Conservation (phyloP, 495 filamentous ascomycete species). For the Aspergillus cavernicola region DNA sequence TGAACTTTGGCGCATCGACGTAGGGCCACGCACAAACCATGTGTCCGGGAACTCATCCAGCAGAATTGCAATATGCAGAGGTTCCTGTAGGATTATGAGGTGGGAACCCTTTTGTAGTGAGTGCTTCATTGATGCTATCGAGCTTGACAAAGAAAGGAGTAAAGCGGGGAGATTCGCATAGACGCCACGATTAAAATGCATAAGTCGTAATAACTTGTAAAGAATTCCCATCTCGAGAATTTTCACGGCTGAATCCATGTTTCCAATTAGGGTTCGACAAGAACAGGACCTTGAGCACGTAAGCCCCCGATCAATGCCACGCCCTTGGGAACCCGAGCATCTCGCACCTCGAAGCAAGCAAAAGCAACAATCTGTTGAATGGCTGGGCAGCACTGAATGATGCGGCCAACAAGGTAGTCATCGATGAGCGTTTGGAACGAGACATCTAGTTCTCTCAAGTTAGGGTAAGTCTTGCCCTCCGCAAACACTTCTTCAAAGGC, state of each 20-base stretch:
- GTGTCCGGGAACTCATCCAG: neutral
- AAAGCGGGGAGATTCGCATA: no score
- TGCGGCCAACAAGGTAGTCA: slow-evolving; percentile 66
- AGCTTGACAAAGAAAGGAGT: no score
- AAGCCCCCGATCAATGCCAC: slow-evolving; percentile 76
- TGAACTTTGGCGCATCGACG: neutral
- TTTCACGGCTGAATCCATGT: no score
- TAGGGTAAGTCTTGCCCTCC: slow-evolving; percentile 55
- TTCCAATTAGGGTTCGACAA: slow-evolving; percentile 47
- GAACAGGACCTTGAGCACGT: slow-evolving; percentile 58
- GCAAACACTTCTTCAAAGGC: slow-evolving; percentile 71
- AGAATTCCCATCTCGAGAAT: neutral
- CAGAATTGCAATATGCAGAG: neutral
- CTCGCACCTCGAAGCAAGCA: slow-evolving; percentile 72
- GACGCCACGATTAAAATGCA: no score
- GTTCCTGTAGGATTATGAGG: neutral
- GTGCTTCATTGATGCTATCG: no score
- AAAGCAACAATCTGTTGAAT: slow-evolving; percentile 74
- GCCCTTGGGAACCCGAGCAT: slow-evolving; percentile 65
- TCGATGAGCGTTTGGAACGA: slow-evolving; percentile 73
- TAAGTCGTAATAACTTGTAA: neutral
- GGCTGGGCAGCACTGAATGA: slow-evolving; percentile 71
- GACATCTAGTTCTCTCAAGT: slow-evolving; percentile 67
- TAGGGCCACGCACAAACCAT: neutral
- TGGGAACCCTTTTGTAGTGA: no score